Conservation (phyloP, 2,329 filamentous ascomycete genomes). For the Colletotrichum truncatum region DNA sequence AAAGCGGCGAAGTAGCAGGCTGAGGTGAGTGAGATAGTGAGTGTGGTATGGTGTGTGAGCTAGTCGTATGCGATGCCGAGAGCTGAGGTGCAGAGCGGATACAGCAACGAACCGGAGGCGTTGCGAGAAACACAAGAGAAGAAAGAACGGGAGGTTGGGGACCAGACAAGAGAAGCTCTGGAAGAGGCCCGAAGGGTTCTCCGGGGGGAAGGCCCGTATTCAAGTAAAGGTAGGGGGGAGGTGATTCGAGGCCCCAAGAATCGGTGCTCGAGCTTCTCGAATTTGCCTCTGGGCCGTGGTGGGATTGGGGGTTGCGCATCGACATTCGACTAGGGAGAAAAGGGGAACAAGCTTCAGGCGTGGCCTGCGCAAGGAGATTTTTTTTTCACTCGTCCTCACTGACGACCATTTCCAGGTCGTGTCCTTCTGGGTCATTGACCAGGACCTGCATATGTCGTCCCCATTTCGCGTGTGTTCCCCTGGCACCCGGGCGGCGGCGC, state of each 20-base stretch:
- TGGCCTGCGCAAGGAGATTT: conserved; percentile 27
- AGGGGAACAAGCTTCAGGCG: conserved; percentile 31
- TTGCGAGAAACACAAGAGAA: conserved; percentile 20
- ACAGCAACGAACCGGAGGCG: conserved; percentile 7
- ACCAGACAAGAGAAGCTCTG: conserved; percentile 16
- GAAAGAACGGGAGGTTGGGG: conserved; percentile 18
- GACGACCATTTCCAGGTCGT: not conserved
- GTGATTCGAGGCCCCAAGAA: conserved; percentile 4
- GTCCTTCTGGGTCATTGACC: not conserved
- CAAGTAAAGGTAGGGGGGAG: conserved; percentile 17
- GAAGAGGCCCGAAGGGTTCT: not conserved
- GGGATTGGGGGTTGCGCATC: conserved; percentile 29
- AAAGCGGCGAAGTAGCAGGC: conserved; percentile 1
- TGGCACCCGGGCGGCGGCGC: conserved; percentile 21
- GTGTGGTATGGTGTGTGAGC: too few species aligned
- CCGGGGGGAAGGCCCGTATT: conserved; percentile 17
- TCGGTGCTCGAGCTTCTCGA: conserved; percentile 20
- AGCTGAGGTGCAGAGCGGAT: not conserved
- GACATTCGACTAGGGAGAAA: conserved; percentile 28
- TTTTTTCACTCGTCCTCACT: not conserved
- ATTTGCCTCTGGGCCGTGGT: conserved; percentile 1
- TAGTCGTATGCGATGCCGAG: not conserved
- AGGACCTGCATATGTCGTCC: conserved; percentile 20
- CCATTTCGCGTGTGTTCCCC: conserved; percentile 29
- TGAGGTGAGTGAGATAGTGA: not conserved